phyloP scores from a whole-genome alignment of 2,329 filamentous ascomycete genomes.

The Aspergillus ibericus region DNA sequence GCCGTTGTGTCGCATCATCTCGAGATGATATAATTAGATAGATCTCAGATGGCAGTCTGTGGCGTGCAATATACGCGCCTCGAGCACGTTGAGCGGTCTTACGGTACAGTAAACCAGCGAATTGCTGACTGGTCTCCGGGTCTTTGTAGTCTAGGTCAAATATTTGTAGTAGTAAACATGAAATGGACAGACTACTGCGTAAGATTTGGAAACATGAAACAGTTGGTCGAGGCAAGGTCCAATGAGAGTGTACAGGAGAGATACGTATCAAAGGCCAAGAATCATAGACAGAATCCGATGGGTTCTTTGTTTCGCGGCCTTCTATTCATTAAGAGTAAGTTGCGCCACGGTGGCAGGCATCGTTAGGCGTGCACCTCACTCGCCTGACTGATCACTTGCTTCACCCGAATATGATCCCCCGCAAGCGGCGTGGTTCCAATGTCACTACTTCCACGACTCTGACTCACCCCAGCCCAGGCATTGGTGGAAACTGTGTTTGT shows the following conservation, averaged over 20 bases:
- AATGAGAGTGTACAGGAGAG: neutral
- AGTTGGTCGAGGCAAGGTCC: neutral
- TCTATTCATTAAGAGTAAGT: neutral
- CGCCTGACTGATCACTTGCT: slow-evolving; percentile 36
- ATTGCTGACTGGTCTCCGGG: neutral
- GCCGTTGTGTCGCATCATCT: neutral
- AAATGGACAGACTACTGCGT: neutral
- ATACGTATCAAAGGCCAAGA: neutral
- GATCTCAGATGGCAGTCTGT: neutral
- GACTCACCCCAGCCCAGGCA: slow-evolving; percentile 33
- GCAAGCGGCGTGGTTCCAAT: slow-evolving; percentile 9
- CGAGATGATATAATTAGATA: neutral
- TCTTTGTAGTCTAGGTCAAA: neutral
- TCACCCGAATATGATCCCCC: slow-evolving; percentile 31
- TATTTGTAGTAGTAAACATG: neutral
- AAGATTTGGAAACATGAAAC: neutral
- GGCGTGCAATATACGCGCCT: neutral
- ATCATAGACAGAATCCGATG: neutral
- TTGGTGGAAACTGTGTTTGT: slow-evolving; percentile 30
- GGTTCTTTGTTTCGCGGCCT: neutral
- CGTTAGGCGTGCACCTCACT: slow-evolving; percentile 27
- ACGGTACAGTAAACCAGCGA: neutral
- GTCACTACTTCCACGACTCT: slow-evolving; percentile 27
- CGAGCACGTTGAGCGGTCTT: neutral
- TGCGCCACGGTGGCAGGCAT: neutral